Evolutionary conservation across 345 rosid species (phyloP), one percentile per base, ranked within the genome.

Genomic region (Camelina sativa): DNA sequence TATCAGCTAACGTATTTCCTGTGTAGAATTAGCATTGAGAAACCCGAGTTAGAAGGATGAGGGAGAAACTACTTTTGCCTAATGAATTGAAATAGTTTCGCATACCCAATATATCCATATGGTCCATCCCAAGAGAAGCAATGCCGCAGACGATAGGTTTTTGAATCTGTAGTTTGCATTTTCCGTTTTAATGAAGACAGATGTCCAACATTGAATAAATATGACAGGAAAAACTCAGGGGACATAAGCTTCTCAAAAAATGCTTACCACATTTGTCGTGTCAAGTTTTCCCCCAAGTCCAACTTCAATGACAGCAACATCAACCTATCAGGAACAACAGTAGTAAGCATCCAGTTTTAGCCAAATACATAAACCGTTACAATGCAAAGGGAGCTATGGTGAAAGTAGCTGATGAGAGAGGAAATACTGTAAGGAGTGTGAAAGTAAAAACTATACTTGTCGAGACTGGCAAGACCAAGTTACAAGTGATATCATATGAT

Each of bases 121-220:
- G 98, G 82, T 92, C 98, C 91, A 90, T 86, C 69, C 98, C 98
- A 72, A 92, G 83, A 65, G 96, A 86, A 76, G 95, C 65, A 71
- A 92, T 68, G 73, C 98, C 98, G 70, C 98, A 90, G 61, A 92
- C 98, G 76, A 87, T 79, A 34, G 98, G 98, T 47, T 86, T 81
- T 74, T 83, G 85, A 73, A 92, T 86, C 98, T 90, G 92, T 81
- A 84, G 6, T 69, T 59, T 66, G 78, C 58, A 55, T 41, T 37
- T 73, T 72, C 22, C 22, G 32, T 28, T 50, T 76, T 17, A 25
- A 44, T 63, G 38, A 43, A 68, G 30, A 32, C 17, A 60, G 40
- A 41, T 17, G 46, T 50, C 50, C 74, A 68, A 46, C 35, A 47
- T 43, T 25, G 34, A 32, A 34, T 11, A 56, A 28, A 15, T 8